A percentile compares a stretch with the other conserved stretches of the same genome.
Conservation (phyloP, 192 early-diverging fungal species). For the Dimargaris xerosporica region DNA sequence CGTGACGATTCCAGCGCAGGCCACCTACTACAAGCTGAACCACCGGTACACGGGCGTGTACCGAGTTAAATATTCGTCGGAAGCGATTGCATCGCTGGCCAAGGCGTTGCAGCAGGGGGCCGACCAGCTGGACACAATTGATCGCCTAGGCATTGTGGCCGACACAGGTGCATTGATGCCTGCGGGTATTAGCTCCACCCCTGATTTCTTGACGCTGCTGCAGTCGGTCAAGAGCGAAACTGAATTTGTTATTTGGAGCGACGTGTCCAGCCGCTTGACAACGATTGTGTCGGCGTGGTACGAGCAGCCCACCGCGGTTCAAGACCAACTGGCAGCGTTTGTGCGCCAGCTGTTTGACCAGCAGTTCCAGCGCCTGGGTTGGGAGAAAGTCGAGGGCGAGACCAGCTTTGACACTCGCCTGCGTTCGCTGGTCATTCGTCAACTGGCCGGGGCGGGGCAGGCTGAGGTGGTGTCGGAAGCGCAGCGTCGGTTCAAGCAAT, state of each 20-base stretch:
- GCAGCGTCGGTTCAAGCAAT: conserved; percentile 46
- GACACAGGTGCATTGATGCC: conserved; percentile 66
- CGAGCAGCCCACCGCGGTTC: conserved; percentile 40
- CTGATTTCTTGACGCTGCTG: conserved; percentile 57
- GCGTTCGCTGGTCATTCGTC: conserved; percentile 56
- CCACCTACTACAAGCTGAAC: conserved; percentile 76
- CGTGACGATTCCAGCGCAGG: conserved; percentile 31
- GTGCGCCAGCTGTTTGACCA: conserved; percentile 55
- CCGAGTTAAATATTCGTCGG: conserved; percentile 59
- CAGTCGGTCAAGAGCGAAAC: conserved; percentile 57
- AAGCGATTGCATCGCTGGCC: conserved; percentile 33
- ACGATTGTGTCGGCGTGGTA: conserved; percentile 51
- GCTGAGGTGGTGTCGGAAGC: conserved; percentile 42
- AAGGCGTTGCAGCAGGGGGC: conserved; percentile 28
- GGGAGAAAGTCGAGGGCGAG: conserved; percentile 51
- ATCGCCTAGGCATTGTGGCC: conserved; percentile 68
- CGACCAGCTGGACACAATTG: conserved; percentile 43
- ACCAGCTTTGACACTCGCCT: conserved; percentile 58
- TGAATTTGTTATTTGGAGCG: conserved; percentile 63
- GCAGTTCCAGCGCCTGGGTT: conserved; percentile 59
- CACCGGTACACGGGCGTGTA: conserved; percentile 62
- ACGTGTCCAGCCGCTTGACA: conserved; percentile 40
- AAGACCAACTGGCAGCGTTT: conserved; percentile 45
- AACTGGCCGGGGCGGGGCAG: conserved; percentile 44
- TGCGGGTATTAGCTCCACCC: conserved; percentile 65